A percentile compares a stretch with the other conserved stretches of the same genome.
Evolutionary conservation across 2,329 filamentous ascomycete genomes (phyloP).

Genomic region (Fusarium musae): DNA sequence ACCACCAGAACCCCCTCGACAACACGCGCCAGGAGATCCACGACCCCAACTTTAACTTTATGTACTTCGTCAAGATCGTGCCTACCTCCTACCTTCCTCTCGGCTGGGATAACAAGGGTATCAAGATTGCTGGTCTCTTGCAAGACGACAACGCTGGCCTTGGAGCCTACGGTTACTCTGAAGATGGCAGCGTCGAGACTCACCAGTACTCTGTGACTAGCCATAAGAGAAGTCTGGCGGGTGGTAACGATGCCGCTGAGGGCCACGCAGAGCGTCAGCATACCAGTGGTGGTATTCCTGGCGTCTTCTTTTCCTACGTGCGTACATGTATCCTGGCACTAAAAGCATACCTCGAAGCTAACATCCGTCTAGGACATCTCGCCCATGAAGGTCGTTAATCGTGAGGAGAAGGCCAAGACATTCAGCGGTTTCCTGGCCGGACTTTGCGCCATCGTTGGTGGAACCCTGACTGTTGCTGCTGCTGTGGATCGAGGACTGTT

Average conservation of each 20-base stretch:
- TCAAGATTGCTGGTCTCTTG: constrained; percentile 44
- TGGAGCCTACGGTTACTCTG: constrained; percentile 61
- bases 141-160: constrained; percentile 73
- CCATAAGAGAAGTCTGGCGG: constrained; percentile 87
- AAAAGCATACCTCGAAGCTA: constrained; percentile 16
- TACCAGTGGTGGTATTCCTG: constrained; percentile 90
- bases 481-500: constrained; percentile 92
- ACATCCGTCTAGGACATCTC: constrained; percentile 80
- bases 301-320: constrained; percentile 98
- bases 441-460: constrained; percentile 92
- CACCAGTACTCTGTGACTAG: constrained; percentile 99
- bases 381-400: constrained; percentile 99
- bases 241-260: constrained; percentile 85
- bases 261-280: constrained; percentile 94
- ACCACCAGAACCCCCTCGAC: constrained; percentile 93
- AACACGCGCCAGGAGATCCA: constrained; percentile 78
- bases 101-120: constrained; percentile 77
- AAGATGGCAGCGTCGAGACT: constrained; percentile 88
- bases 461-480: constrained; percentile 94
- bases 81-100: constrained; percentile 94
- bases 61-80: constrained; percentile 99
- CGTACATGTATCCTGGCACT: constrained; percentile 53
- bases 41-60: constrained; percentile 92
- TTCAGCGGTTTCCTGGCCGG: constrained; percentile 94
- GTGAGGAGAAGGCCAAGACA: constrained; percentile 87